Evolutionary conservation across 352 stramenopile genomes (phyloP), one percentile per base, ranked within the genome.

Genomic region (Peronospora farinosa): DNA sequence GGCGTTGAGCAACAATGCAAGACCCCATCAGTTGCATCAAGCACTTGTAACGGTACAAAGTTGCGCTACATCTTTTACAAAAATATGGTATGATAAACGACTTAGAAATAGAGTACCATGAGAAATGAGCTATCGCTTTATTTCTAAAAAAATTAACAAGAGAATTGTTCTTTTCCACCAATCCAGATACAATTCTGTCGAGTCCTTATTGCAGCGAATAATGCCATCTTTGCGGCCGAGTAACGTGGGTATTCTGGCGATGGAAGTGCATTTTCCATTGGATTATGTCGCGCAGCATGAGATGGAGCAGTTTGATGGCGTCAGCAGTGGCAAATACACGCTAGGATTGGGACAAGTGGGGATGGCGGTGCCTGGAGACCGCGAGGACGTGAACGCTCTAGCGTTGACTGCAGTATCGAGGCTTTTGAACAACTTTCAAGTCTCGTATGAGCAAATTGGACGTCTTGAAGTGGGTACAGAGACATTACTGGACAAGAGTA

Each of bases 401-500:
- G 74, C 77, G 40, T 57, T 89, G 43, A 86, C 73, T 19, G 70
- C 55, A 15, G 71, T 86, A 3, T 60, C 78, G 13, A 60, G 57
- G 42, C 67, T 89, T 9, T 39, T 89, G 33, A 63, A 69, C 40
- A 81, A 79, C 54, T 85, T 77, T 51, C 41, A 51, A 12, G 61
- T 89, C 7, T 38, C 60, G 10, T 49, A 84, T 3, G 64, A 71
- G 2, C 63, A 94, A 46, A 79, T 99, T 25, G 96, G 95, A 15
- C 73, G 95, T 7, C 67, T 99, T 0, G 95, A 99, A 63, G 87
- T 99, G 25, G 96, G 96, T 46, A 98, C 96, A 2, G 96, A 99
- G 78, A 98, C 93, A 38, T 74, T 98, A 33, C 68, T 88, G 51
- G 83, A 85, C 63, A 93, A 93, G 69, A 89, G 74, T 56, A 93